Evolutionary conservation across 305 asterid species (phyloP), one percentile per base, ranked within the genome.

Genomic region (Plantago coronopus): DNA sequence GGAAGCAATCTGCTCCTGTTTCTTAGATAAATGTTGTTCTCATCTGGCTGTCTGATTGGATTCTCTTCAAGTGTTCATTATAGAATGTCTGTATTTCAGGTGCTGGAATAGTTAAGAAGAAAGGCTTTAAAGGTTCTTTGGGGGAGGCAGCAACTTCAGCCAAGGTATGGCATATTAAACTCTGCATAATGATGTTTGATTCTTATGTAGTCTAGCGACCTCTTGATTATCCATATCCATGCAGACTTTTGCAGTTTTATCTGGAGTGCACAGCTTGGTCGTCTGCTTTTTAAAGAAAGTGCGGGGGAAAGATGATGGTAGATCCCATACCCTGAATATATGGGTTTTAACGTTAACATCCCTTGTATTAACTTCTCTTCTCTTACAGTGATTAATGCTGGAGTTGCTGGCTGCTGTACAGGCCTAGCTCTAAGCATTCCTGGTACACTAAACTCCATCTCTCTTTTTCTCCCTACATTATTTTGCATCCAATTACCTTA

Each of bases 261-360:
- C 91, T 17, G 97, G 96, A 65, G 94, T 90, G 58, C 95, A 85
- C 80, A 85, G 97, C 68, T 70, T 87, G 60, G 97, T 90, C 57
- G 86, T 81, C 57, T 90, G 97, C 68, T 81, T 90, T 71, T 64
- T 87, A 72, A 87, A 85, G 85, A 81, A 85, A 70, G 43, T 90
- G 54, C 83, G 97, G 7, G 94, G 96, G 72, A 90, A 90, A 80
- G 96, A 90, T 78, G 96, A 90, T 63, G 95, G 97, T 90, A 84
- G 63, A 31, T 62, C 51, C 45, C 59, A 57, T 46, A 61, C 3
- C 59, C 38, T 46, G 44, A 23, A 63, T 47, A 54, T 49, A 14
- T 62, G 10, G 25, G 38, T 4, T 27, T 55, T 29, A 3, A 17
- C 15, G 20, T 44, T 64, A 50, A 17, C 25, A 65, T 49, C 21